phyloP scores from a whole-genome alignment of 108 stramenopile species.

The Heterococcus sp. region DNA sequence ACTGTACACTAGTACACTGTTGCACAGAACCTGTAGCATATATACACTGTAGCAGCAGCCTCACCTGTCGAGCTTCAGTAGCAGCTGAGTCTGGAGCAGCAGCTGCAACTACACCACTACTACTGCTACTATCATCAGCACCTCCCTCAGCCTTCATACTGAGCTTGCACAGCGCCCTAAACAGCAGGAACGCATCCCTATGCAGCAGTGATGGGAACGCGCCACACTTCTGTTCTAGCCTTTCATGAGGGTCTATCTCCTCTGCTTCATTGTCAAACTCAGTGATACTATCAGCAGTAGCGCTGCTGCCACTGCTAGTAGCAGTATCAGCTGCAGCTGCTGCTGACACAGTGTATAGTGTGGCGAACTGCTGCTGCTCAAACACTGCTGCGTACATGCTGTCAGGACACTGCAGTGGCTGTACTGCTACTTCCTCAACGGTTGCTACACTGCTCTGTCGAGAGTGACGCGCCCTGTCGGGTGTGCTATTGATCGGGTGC shows the following conservation, averaged over 20 bases:
- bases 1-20: too few relatives aligned
- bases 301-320: slow-evolving; percentile 2
- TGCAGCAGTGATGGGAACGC: slow-evolving; percentile 80
- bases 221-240: not conserved
- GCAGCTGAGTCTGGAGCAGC: too few relatives aligned
- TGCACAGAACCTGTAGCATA: too few relatives aligned
- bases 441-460: not conserved
- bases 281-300: not conserved
- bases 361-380: slow-evolving; percentile 51
- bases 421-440: not conserved
- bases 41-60: too few relatives aligned
- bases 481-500: too few relatives aligned
- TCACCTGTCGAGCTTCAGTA: too few relatives aligned
- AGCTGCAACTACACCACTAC: too few relatives aligned
- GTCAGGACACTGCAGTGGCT: slow-evolving; percentile 6
- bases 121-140: too few relatives aligned
- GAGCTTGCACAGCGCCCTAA: slow-evolving; percentile 82
- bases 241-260: not conserved
- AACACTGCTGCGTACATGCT: slow-evolving; percentile 4
- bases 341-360: slow-evolving; percentile 5
- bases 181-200: slow-evolving; percentile 87
- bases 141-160: slow-evolving; percentile 24
- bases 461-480: too few relatives aligned
- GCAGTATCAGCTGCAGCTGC: slow-evolving; percentile 3
- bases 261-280: not conserved